A percentile compares a stretch with the other conserved stretches of the same genome.
phyloP scores from a whole-genome alignment of 495 filamentous ascomycete genomes.

The Letharia lupina region DNA sequence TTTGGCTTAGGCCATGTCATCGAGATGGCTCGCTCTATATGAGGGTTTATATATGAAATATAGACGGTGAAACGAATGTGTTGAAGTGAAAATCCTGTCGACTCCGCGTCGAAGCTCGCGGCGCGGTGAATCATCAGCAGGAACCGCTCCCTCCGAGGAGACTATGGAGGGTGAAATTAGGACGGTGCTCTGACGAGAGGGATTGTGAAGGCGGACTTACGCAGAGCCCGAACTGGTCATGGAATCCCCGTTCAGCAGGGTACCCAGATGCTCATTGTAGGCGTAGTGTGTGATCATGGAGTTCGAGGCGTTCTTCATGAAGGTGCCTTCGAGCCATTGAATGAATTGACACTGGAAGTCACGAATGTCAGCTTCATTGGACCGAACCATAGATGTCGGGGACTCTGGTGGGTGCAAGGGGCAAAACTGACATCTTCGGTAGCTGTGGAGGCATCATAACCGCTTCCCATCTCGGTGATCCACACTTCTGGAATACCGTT shows the following conservation, averaged over 20 bases:
- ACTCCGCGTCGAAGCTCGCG: not conserved
- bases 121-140: not conserved
- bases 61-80: not conserved
- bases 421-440: not conserved
- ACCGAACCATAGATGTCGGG: not conserved
- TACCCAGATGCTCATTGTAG: not conserved
- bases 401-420: not conserved
- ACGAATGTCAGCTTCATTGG: not conserved
- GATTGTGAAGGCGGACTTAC: not conserved
- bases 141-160: not conserved
- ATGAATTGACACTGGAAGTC: constrained; percentile 1
- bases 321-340: not conserved
- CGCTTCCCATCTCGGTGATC: constrained; percentile 4
- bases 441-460: not conserved
- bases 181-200: not conserved
- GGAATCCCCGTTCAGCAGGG: not conserved
- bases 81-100: not conserved
- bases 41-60: not conserved
- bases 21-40: not conserved
- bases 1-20: not conserved
- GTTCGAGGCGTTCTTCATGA: not conserved
- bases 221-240: not conserved
- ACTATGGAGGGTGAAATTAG: not conserved
- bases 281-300: not conserved
- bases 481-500: not conserved